These are phyloP conservation scores for Alternaria angustiovoidea DNA, from an alignment of 2,329 filamentous ascomycete genomes.

Conservation along the genomic window DNA sequence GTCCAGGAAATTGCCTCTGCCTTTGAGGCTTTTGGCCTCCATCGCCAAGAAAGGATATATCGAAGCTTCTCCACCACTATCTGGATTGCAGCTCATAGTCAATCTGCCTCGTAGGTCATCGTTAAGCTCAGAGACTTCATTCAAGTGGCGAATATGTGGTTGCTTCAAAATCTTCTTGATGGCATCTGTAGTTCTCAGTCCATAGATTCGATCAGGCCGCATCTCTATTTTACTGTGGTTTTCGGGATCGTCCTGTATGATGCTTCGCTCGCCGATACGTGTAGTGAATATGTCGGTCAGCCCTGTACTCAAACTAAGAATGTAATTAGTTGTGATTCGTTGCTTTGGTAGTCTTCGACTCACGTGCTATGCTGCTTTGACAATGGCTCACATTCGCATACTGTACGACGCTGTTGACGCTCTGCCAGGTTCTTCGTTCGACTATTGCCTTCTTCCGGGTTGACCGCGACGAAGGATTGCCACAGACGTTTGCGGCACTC, in stretches of 20 bases:
- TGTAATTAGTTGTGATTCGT: not conserved
- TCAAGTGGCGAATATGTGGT: not conserved
- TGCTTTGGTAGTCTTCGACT: not conserved
- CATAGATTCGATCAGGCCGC: constrained; percentile 26
- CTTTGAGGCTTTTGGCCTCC: constrained; percentile 28
- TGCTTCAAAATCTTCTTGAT: not conserved
- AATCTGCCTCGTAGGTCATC: constrained; percentile 10
- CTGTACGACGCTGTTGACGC: constrained; percentile 19
- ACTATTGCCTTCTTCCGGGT: constrained; percentile 16
- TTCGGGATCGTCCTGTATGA: constrained; percentile 1
- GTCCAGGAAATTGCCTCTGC: constrained; percentile 18
- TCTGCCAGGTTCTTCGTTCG: constrained; percentile 12
- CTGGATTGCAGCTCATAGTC: constrained; percentile 19
- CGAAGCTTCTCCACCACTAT: constrained; percentile 14
- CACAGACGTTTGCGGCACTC: constrained; percentile 4
- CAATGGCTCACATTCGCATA: constrained; percentile 19
- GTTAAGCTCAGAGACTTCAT: not conserved
- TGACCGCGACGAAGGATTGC: constrained; percentile 2
- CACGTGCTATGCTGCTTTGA: constrained; percentile 8
- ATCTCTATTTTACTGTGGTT: constrained; percentile 1
- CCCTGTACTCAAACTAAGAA: constrained; percentile 15
- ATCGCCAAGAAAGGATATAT: constrained; percentile 30
- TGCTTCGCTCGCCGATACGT: constrained; percentile 16
- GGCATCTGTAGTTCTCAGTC: constrained; percentile 1
- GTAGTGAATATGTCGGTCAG: constrained; percentile 19